Evolutionary conservation across 1,284 basidiomycete genomes (phyloP).

Genomic region (Coriolopsis trogii): DNA sequence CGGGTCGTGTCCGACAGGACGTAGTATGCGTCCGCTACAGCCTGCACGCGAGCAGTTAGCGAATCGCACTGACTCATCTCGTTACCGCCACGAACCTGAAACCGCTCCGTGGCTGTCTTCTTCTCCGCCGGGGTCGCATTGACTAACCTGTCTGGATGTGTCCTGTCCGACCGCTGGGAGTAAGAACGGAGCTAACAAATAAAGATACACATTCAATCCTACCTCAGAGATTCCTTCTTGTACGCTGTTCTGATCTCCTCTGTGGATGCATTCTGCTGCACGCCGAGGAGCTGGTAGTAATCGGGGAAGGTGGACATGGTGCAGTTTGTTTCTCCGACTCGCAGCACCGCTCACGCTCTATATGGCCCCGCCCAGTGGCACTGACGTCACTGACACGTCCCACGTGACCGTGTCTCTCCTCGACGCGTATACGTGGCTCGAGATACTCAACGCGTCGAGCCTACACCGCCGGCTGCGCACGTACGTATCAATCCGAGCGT

Average conservation of each 20-base stretch:
- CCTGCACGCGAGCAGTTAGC: conserved; percentile 54
- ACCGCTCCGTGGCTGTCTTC: conserved; percentile 77
- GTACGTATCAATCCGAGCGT: not conserved
- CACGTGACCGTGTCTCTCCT: conserved; percentile 23
- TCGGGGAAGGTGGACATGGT: conserved; percentile 71
- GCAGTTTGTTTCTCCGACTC: not conserved
- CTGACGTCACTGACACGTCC: conserved; percentile 23
- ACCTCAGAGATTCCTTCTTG: conserved; percentile 78
- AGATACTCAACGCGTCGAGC: not conserved
- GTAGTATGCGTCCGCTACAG: conserved; percentile 95
- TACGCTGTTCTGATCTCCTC: conserved; percentile 84
- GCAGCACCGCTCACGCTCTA: conserved; percentile 2
- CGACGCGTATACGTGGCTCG: conserved; percentile 8
- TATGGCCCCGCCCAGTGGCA: conserved; percentile 6
- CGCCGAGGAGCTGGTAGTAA: conserved; percentile 69
- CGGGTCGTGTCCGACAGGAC: conserved; percentile 85
- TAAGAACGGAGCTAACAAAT: not conserved
- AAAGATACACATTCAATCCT: not conserved
- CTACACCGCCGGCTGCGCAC: not conserved
- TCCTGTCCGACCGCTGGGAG: conserved; percentile 47
- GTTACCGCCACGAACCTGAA: conserved; percentile 55
- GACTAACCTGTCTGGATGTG: conserved; percentile 88
- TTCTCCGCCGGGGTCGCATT: conserved; percentile 76
- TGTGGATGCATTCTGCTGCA: conserved; percentile 60
- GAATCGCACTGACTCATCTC: not conserved